A percentile compares a stretch with the other conserved stretches of the same genome.
These are phyloP conservation scores for Trypanosoma conorhini DNA, from an alignment of 208 protist genomes.

Conservation along the genomic window DNA sequence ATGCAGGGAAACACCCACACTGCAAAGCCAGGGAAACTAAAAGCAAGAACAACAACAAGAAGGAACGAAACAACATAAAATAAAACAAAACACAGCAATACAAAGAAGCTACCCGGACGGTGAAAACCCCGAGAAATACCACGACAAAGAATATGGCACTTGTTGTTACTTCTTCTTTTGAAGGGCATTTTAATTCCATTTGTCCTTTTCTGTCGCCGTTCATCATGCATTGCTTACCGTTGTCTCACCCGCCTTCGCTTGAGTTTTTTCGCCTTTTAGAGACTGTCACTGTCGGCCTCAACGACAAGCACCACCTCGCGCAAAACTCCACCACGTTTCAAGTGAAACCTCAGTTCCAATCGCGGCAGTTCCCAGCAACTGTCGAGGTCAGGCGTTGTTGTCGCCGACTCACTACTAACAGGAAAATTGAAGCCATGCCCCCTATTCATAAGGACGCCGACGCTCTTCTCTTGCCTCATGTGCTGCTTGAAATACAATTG, in stretches of 20 bases:
- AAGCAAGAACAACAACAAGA: neutral
- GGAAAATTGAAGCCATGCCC: neutral
- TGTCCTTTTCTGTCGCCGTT: neutral
- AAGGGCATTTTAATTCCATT: neutral
- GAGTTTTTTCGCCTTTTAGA: neutral
- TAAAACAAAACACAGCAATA: neutral
- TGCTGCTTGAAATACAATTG: slow-evolving; percentile 30
- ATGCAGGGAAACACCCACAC: neutral
- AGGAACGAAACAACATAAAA: neutral
- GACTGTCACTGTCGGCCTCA: neutral
- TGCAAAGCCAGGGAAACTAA: neutral
- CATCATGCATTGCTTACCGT: neutral
- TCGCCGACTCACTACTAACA: neutral
- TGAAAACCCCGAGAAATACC: neutral
- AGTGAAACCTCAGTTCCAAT: slow-evolving; percentile 23
- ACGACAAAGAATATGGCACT: neutral
- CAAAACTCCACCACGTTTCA: slow-evolving; percentile 25
- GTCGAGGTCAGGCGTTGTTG: neutral
- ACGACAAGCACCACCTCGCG: slow-evolving; percentile 7
- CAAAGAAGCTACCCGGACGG: neutral
- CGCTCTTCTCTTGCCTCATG: neutral
- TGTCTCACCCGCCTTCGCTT: neutral
- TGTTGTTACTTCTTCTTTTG: neutral
- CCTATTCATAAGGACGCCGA: neutral
- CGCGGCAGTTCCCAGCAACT: slow-evolving; percentile 8